Percentiles rank a stretch among this genome's conserved stretches.
phyloP scores from a whole-genome alignment of 202 grass and related monocot species.

The Digitaria exilis region DNA sequence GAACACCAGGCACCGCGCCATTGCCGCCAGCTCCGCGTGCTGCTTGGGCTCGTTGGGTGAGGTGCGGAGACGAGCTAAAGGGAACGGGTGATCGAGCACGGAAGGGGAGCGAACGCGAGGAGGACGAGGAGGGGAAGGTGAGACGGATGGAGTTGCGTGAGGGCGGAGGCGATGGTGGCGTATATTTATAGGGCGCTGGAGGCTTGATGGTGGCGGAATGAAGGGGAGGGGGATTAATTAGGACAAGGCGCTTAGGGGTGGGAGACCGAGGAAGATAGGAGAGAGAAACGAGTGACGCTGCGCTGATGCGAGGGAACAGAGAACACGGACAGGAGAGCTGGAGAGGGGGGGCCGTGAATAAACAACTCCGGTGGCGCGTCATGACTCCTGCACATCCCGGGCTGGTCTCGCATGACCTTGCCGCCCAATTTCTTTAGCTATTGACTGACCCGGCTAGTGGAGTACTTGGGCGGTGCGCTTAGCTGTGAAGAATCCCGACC shows the following conservation, averaged over 20 bases:
- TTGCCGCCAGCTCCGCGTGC: constrained; percentile 6
- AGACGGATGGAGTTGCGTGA: neutral
- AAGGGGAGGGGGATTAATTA: neutral
- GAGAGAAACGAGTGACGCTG: constrained; percentile 38
- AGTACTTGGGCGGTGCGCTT: constrained; percentile 21
- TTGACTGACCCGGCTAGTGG: constrained; percentile 20
- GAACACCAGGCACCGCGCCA: constrained; percentile 49
- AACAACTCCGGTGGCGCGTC: constrained; percentile 31
- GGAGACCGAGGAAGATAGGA: constrained; percentile 46
- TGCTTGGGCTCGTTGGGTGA: neutral
- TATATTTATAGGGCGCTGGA: constrained; percentile 57
- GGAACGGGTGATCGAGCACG: neutral
- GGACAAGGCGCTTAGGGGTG: neutral
- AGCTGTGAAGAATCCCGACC: constrained; percentile 1
- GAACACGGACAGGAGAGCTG: constrained; percentile 26
- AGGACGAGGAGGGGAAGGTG: neutral
- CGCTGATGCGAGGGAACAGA: constrained; percentile 28
- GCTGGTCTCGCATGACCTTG: neutral
- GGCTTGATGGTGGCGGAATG: neutral
- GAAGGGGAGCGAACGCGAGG: neutral
- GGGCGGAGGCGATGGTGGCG: neutral
- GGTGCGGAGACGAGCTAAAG: neutral
- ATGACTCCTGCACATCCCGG: constrained; percentile 11
- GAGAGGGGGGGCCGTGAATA: constrained; percentile 9
- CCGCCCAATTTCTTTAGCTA: constrained; percentile 16